Conservation (phyloP, 495 filamentous ascomycete species). For the Filosporella fistucella region DNA sequence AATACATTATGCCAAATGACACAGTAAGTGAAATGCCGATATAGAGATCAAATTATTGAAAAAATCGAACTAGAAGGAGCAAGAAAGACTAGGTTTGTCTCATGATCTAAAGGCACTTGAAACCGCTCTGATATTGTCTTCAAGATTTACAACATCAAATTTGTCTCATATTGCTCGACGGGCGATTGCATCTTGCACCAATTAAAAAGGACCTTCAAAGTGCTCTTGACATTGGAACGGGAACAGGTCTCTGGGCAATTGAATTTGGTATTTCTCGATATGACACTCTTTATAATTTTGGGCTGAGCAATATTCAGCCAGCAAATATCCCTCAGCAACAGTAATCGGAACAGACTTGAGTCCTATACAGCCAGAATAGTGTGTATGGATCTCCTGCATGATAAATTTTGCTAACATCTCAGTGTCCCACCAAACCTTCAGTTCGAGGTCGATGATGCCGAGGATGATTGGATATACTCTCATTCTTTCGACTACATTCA, state of each 20-base stretch:
- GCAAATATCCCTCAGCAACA: neutral
- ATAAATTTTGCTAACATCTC: neutral
- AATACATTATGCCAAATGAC: slow-evolving; percentile 24
- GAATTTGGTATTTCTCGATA: slow-evolving; percentile 22
- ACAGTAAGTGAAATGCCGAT: slow-evolving; percentile 10
- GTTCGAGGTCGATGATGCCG: slow-evolving; percentile 48
- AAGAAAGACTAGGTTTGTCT: slow-evolving; percentile 3
- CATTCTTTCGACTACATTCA: slow-evolving; percentile 45
- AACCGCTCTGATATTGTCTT: neutral
- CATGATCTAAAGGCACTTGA: neutral
- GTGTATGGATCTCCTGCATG: slow-evolving; percentile 1
- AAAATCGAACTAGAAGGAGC: slow-evolving; percentile 1
- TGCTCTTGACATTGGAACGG: slow-evolving; percentile 23
- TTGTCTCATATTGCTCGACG: slow-evolving; percentile 8
- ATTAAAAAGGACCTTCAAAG: slow-evolving; percentile 12
- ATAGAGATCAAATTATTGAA: neutral
- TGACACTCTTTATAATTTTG: neutral
- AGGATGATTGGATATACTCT: slow-evolving; percentile 42
- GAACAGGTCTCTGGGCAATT: slow-evolving; percentile 29
- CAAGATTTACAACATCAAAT: slow-evolving; percentile 12
- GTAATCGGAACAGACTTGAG: slow-evolving; percentile 32
- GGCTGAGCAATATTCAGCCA: slow-evolving; percentile 3
- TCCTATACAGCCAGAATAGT: slow-evolving; percentile 31
- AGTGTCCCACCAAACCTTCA: slow-evolving; percentile 41
- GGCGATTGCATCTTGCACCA: slow-evolving; percentile 17